phyloP scores from a whole-genome alignment of 768 basidiomycete genomes.

The Tulasnella sp. region DNA sequence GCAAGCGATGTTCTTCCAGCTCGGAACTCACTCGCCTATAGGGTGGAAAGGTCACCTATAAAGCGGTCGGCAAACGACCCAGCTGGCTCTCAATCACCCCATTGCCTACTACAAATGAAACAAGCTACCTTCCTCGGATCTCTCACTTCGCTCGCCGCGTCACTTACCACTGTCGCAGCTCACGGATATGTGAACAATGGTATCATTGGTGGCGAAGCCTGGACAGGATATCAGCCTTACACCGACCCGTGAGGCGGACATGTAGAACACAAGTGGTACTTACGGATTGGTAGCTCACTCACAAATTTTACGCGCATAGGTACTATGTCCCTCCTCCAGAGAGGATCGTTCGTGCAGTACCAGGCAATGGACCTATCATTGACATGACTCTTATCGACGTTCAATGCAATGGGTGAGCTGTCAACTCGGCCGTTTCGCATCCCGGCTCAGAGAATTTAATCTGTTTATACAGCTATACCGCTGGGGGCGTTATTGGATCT shows the following conservation, averaged over 20 bases:
- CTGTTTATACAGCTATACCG: constrained; percentile 9
- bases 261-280: too few species aligned
- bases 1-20: too few species aligned
- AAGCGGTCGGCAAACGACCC: too few species aligned
- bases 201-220: constrained; percentile 27
- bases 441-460: constrained; percentile 10
- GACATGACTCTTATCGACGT: constrained; percentile 32
- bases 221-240: constrained; percentile 33
- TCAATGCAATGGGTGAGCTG: constrained; percentile 26
- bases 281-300: constrained; percentile 23
- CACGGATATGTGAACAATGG: constrained; percentile 36
- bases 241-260: constrained; percentile 4
- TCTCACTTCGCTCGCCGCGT: constrained; percentile 3
- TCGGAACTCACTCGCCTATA: too few species aligned
- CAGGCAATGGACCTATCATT: constrained; percentile 32
- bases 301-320: neutral
- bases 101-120: too few species aligned
- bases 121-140: neutral
- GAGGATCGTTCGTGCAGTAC: constrained; percentile 35
- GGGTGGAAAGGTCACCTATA: too few species aligned
- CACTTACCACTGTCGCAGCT: constrained; percentile 21
- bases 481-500: constrained; percentile 27
- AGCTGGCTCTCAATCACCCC: neutral
- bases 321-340: constrained; percentile 29
- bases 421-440: neutral